phyloP scores from a whole-genome alignment of 768 basidiomycete genomes.

The Termitomyces titanicus region DNA sequence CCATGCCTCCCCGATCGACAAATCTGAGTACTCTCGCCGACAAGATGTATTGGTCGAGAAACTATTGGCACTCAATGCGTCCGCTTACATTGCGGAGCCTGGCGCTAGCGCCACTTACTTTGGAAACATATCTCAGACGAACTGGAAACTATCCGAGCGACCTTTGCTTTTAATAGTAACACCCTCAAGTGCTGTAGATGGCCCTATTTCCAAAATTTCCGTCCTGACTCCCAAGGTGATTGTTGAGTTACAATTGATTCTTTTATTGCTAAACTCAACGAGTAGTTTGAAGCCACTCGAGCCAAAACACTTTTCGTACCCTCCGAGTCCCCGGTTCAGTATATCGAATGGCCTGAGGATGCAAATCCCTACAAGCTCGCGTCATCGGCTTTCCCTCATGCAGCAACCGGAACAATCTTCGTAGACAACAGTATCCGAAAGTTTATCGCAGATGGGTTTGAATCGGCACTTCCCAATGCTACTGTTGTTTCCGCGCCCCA shows the following conservation, averaged over 20 bases:
- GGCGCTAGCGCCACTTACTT: slow-evolving; percentile 69
- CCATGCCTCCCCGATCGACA: slow-evolving; percentile 42
- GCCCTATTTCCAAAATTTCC: slow-evolving; percentile 41
- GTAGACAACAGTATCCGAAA: slow-evolving; percentile 59
- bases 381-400: slow-evolving; percentile 17
- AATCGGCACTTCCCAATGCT: slow-evolving; percentile 34
- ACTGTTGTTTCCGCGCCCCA: slow-evolving; percentile 46
- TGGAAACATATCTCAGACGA: slow-evolving; percentile 57
- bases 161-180: slow-evolving; percentile 69
- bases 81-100: slow-evolving; percentile 79
- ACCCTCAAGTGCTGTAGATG: slow-evolving; percentile 27
- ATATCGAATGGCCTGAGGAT: slow-evolving; percentile 64
- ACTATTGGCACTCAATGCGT: slow-evolving; percentile 47
- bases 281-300: slow-evolving; percentile 64
- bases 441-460: slow-evolving; percentile 65
- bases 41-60: slow-evolving; percentile 50
- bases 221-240: slow-evolving; percentile 62
- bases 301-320: slow-evolving; percentile 61
- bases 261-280: background rate
- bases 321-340: slow-evolving; percentile 32
- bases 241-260: background rate
- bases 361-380: slow-evolving; percentile 61
- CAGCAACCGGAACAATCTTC: slow-evolving; percentile 37
- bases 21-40: slow-evolving; percentile 44
- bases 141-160: slow-evolving; percentile 77